phyloP scores from a whole-genome alignment of 116 monocot genomes.

The Trichopus zeylanicus region DNA sequence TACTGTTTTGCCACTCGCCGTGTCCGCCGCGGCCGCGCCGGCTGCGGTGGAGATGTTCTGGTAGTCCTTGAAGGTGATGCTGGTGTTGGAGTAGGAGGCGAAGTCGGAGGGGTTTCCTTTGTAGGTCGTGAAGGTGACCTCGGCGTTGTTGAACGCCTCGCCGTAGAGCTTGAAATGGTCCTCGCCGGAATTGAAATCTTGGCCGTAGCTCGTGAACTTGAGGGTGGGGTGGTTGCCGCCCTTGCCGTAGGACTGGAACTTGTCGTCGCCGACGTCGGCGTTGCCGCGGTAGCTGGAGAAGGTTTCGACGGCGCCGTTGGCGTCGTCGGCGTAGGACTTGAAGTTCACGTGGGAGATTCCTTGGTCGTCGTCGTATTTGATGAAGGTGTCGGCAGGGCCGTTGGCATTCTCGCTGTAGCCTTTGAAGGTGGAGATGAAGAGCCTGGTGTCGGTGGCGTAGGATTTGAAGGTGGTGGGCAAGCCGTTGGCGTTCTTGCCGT shows the following conservation, averaged over 20 bases:
- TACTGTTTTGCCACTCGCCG: not conserved
- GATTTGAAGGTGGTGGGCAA: constrained; percentile 18
- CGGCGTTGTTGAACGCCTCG: constrained; percentile 5
- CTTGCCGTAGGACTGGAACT: constrained; percentile 22
- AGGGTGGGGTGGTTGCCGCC: not conserved
- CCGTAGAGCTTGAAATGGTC: constrained; percentile 36
- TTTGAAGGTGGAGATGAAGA: constrained; percentile 31
- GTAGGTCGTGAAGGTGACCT: constrained; percentile 23
- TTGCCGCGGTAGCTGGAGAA: constrained; percentile 20
- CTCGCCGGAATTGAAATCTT: constrained; percentile 13
- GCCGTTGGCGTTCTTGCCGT: constrained; percentile 35
- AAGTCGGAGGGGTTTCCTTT: constrained; percentile 8
- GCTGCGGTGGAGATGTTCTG: constrained; percentile 4
- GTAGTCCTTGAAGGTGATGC: constrained; percentile 23
- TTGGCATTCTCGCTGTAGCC: constrained; percentile 35
- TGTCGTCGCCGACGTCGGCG: constrained; percentile 23
- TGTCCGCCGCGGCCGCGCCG: not conserved
- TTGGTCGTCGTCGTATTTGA: constrained; percentile 21
- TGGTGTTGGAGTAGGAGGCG: constrained; percentile 17
- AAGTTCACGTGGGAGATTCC: constrained; percentile 11
- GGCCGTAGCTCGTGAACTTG: constrained; percentile 18
- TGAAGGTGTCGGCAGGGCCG: constrained; percentile 28
- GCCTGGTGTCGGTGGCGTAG: constrained; percentile 41
- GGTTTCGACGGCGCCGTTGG: constrained; percentile 10
- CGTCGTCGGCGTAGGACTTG: constrained; percentile 12